Conservation (phyloP, 2,329 filamentous ascomycete genomes). For the Thelonectria olida region DNA sequence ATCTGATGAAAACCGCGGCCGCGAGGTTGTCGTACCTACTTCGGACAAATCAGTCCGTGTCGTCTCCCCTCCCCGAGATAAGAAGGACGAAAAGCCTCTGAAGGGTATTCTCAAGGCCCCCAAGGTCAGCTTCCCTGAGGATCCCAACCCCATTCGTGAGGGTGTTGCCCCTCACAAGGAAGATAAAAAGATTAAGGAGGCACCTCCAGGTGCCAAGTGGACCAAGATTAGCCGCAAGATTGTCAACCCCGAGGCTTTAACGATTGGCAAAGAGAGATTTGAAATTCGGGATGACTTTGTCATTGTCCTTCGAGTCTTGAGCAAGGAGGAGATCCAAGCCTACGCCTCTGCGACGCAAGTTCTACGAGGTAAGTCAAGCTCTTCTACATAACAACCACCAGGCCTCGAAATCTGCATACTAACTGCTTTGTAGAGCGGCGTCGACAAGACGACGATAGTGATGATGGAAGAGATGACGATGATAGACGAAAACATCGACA, state of each 20-base stretch:
- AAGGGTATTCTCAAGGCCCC: slow-evolving; percentile 90
- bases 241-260: slow-evolving; percentile 89
- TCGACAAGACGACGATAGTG: slow-evolving; percentile 42
- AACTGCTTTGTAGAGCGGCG: slow-evolving; percentile 41
- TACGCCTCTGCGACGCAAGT: slow-evolving; percentile 84
- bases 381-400: not conserved
- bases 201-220: slow-evolving; percentile 84
- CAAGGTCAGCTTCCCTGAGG: slow-evolving; percentile 85
- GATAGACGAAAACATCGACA: slow-evolving; percentile 28
- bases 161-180: slow-evolving; percentile 95
- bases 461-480: slow-evolving; percentile 37
- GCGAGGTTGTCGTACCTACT: slow-evolving; percentile 47
- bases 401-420: no score
- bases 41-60: slow-evolving; percentile 68
- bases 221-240: slow-evolving; percentile 90
- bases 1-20: slow-evolving; percentile 51
- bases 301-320: slow-evolving; percentile 88
- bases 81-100: slow-evolving; percentile 72
- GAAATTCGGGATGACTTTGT: slow-evolving; percentile 94
- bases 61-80: slow-evolving; percentile 75
- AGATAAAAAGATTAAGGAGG: slow-evolving; percentile 74
- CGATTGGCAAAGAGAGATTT: slow-evolving; percentile 87
- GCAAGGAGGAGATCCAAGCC: slow-evolving; percentile 87
- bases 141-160: slow-evolving; percentile 83
- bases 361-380: slow-evolving; percentile 72